These are phyloP conservation scores for Phytophthora crassamura DNA, from an alignment of 352 stramenopile species.

Conservation along the genomic window DNA sequence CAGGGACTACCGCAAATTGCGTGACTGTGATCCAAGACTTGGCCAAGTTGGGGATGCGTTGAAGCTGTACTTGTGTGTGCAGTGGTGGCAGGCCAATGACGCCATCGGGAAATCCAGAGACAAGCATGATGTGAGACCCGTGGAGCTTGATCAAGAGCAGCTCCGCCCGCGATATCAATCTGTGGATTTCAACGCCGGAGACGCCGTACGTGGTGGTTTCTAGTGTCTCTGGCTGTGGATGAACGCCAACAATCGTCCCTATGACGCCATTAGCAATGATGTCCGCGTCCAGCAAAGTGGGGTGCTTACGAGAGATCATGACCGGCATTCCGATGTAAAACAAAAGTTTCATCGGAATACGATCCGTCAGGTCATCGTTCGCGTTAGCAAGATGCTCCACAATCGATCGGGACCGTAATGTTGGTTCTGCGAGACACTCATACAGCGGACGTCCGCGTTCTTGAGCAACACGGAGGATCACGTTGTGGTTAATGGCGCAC, in stretches of 20 bases:
- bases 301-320: constrained; percentile 21
- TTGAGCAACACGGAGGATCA: constrained; percentile 10
- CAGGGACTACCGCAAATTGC: constrained; percentile 31
- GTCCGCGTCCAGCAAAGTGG: neutral
- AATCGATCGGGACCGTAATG: too few relatives aligned
- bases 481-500: constrained; percentile 15
- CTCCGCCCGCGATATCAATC: constrained; percentile 1
- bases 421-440: constrained; percentile 2
- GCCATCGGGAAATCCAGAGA: constrained; percentile 10
- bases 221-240: neutral
- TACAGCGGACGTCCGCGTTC: neutral
- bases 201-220: neutral
- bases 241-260: constrained; percentile 16
- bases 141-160: constrained; percentile 19
- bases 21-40: constrained; percentile 18
- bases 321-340: constrained; percentile 31
- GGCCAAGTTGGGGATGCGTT: constrained; percentile 3
- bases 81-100: constrained; percentile 20
- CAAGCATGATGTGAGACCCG: neutral
- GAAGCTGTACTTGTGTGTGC: neutral
- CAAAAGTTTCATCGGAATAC: constrained; percentile 16
- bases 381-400: too few relatives aligned
- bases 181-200: neutral
- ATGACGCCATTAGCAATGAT: constrained; percentile 23
- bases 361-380: constrained; percentile 19